Conservation (phyloP, 2,329 filamentous ascomycete species). For the Cladophialophora carrionii region DNA sequence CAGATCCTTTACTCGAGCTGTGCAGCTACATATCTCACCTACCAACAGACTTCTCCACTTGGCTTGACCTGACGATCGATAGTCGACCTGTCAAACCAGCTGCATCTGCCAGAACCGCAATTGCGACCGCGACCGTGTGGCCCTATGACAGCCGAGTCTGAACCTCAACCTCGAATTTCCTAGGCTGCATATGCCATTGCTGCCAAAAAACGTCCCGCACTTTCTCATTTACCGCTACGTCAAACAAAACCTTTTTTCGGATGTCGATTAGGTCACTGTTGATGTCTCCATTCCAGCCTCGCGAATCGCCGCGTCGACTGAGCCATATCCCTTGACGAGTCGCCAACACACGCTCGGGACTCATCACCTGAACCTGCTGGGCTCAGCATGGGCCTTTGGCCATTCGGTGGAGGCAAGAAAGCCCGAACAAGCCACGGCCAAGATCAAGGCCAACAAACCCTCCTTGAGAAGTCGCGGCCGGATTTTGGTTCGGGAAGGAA, state of each 20-base stretch:
- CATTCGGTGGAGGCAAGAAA: slow-evolving; percentile 38
- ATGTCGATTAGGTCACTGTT: slow-evolving; percentile 23
- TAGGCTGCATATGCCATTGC: slow-evolving; percentile 3
- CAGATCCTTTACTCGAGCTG: slow-evolving; percentile 8
- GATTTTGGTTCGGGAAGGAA: slow-evolving; percentile 5
- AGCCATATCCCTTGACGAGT: slow-evolving; percentile 26
- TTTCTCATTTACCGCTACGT: slow-evolving; percentile 3
- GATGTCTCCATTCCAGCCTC: slow-evolving; percentile 33
- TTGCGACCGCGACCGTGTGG: slow-evolving; percentile 27
- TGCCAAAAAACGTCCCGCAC: neutral
- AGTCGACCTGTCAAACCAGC: slow-evolving; percentile 18
- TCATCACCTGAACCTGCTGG: slow-evolving; percentile 20
- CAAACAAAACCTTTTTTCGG: slow-evolving; percentile 2
- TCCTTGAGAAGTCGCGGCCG: slow-evolving; percentile 26
- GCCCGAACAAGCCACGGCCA: slow-evolving; percentile 26
- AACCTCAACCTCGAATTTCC: slow-evolving; percentile 17
- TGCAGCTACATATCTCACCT: slow-evolving; percentile 6
- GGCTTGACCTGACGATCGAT: slow-evolving; percentile 4
- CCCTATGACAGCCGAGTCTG: slow-evolving; percentile 21
- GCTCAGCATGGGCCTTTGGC: slow-evolving; percentile 39
- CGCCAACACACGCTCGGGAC: slow-evolving; percentile 1
- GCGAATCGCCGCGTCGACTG: slow-evolving; percentile 24
- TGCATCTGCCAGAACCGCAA: slow-evolving; percentile 4
- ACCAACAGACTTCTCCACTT: slow-evolving; percentile 11
- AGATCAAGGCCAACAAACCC: slow-evolving; percentile 24